phyloP scores from a whole-genome alignment of 2,329 filamentous ascomycete species.

The Scedosporium apiospermum region DNA sequence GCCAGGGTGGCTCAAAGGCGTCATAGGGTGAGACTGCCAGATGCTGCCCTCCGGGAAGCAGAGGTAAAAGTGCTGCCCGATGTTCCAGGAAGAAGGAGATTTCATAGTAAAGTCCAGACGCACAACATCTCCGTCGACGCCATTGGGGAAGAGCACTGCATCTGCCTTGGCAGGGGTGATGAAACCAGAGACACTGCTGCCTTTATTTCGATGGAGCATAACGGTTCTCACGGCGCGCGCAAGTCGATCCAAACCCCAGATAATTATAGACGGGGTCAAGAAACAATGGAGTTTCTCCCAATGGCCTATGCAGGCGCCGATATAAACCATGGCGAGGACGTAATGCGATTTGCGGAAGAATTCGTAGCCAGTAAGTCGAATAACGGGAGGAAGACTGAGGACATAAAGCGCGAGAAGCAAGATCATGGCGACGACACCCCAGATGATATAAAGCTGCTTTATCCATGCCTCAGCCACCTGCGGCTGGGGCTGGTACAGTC shows the following conservation, averaged over 20 bases:
- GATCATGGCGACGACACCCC: slow-evolving; percentile 60
- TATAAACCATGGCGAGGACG: slow-evolving; percentile 62
- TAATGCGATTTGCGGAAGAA: slow-evolving; percentile 70
- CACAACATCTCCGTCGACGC: slow-evolving; percentile 50
- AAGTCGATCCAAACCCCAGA: slow-evolving; percentile 57
- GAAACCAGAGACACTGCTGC: slow-evolving; percentile 16
- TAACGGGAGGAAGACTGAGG: slow-evolving; percentile 46
- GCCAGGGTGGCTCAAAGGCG: slow-evolving; percentile 45
- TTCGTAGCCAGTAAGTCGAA: slow-evolving; percentile 63
- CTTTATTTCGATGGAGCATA: slow-evolving; percentile 50
- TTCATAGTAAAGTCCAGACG: slow-evolving; percentile 56
- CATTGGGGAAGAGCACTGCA: slow-evolving; percentile 43
- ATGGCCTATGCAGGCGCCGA: slow-evolving; percentile 68
- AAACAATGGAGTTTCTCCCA: slow-evolving; percentile 61
- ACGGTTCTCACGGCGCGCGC: slow-evolving; percentile 48
- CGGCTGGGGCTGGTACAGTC: slow-evolving; percentile 65
- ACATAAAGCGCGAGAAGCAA: slow-evolving; percentile 52
- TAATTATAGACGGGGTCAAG: slow-evolving; percentile 53
- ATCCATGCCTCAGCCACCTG: slow-evolving; percentile 46
- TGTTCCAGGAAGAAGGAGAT: slow-evolving; percentile 49
- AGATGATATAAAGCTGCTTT: slow-evolving; percentile 58
- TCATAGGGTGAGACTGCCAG: slow-evolving; percentile 68
- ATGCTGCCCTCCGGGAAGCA: slow-evolving; percentile 57
- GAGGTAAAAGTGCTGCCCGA: slow-evolving; percentile 65
- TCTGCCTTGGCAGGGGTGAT: slow-evolving; percentile 13